phyloP scores from a whole-genome alignment of 2,329 filamentous ascomycete genomes.

The Davidsoniella australis region DNA sequence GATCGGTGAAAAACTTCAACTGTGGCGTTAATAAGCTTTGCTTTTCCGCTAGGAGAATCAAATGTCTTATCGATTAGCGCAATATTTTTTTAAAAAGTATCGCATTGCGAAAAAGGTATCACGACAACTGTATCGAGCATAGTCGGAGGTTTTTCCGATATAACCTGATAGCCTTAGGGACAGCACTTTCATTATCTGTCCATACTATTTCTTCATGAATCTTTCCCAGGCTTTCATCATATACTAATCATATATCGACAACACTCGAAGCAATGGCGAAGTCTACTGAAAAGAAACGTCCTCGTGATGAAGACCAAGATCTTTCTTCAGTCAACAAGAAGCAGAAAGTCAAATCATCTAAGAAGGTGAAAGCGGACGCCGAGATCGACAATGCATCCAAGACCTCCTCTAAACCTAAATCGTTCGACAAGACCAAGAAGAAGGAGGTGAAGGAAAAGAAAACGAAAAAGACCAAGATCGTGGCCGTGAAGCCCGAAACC shows the following conservation, averaged over 20 bases:
- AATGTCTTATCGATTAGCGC: neutral
- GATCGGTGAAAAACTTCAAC: neutral
- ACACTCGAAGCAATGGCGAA: constrained; percentile 13
- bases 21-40: neutral
- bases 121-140: no score
- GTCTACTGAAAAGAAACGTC: constrained; percentile 26
- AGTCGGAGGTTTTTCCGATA: no score
- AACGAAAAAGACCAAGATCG: constrained; percentile 5
- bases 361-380: constrained; percentile 14
- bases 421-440: constrained; percentile 18
- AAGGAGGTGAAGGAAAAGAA: constrained; percentile 21
- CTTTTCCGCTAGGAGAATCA: neutral
- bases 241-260: no score
- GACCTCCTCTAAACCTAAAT: constrained; percentile 23
- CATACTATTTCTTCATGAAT: no score
- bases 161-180: no score
- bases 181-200: no score
- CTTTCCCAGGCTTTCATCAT: no score
- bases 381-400: constrained; percentile 18
- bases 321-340: constrained; percentile 28
- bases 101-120: neutral
- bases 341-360: constrained; percentile 29
- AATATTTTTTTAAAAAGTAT: neutral
- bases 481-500: constrained; percentile 12
- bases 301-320: constrained; percentile 25